Evolutionary conservation across 1,284 basidiomycete genomes (phyloP), one percentile per base, ranked within the genome.

Genomic region (Ustilago loliicola): DNA sequence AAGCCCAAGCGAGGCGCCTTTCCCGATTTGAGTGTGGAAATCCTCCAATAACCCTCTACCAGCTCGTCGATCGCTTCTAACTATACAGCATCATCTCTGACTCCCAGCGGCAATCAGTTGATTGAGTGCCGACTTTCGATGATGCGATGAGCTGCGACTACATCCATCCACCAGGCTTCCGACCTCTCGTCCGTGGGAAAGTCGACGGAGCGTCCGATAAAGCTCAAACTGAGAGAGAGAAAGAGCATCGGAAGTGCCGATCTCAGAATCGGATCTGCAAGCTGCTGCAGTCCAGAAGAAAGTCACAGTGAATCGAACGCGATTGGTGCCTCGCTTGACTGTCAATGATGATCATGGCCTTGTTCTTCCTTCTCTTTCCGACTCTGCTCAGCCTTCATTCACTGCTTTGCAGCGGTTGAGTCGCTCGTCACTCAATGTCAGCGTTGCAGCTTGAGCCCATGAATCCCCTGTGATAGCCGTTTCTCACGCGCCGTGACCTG

Each of bases 241-340:
- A 13, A 5, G 40, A 42, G 32, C 11, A 34, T 34, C 32, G 32
- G 32, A 34, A 34, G 32, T 34, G 32, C 11, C 32, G 32, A 21
- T 40, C 3, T 9, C 11, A 45, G 8, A 19, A 50, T 50, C 51
- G 51, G 51, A 53, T 53, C 51, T 36, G 51, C 54, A 38, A 40
- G 32, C 36, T 11, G 32, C 54, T 50, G 48, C 48, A 50, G 48
- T 15, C 11, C 17, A 50, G 48, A 48, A 48, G 21, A 21, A 23
- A 21, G 45, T 15, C 32, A 34, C 5, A 7, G 32, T 34, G 32
- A 34, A 34, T 34, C 32, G 32, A 34, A 34, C 32, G 32, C 5
- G 32, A 34, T 34, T 25, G n/a, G 21, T 8, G 9, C 10, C 45
- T 48, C 45, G 45, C 45, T 48, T 48, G 21, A 23, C 23, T 15